A percentile compares a stretch with the other conserved stretches of the same genome.
Conservation (phyloP, 257 asterid genomes). For the Plantago major region DNA sequence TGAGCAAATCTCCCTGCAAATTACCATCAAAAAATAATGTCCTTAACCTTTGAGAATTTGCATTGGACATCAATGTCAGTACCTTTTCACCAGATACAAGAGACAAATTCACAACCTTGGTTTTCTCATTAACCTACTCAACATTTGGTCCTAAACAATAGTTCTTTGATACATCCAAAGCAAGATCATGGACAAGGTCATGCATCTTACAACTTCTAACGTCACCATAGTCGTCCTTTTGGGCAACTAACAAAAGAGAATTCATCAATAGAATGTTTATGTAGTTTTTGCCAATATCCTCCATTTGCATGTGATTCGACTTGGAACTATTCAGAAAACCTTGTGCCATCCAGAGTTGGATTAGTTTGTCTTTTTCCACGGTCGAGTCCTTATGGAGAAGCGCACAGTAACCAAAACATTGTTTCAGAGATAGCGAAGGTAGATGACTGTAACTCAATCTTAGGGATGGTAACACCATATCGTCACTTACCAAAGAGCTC, state of each 20-base stretch:
- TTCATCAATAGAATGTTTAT: constrained; percentile 8
- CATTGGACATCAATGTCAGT: neutral
- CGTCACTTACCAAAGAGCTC: neutral
- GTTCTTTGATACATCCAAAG: constrained; percentile 1
- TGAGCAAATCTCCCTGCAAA: constrained; percentile 4
- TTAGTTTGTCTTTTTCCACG: constrained; percentile 20
- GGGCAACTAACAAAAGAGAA: constrained; percentile 19
- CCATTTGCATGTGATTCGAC: constrained; percentile 16
- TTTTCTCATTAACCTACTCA: constrained; percentile 6
- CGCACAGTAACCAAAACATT: constrained; percentile 24
- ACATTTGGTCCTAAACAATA: neutral
- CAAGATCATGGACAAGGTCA: constrained; percentile 34
- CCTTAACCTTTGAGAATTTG: constrained; percentile 1
- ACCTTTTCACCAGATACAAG: neutral
- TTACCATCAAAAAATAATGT: neutral
- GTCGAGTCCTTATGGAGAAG: constrained; percentile 19
- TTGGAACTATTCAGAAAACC: constrained; percentile 1
- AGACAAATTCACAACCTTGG: constrained; percentile 5
- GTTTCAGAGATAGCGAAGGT: constrained; percentile 18
- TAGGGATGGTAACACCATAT: constrained; percentile 12
- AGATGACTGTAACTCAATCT: constrained; percentile 26
- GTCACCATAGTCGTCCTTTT: neutral
- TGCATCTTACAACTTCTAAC: no score
- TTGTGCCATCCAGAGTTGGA: constrained; percentile 34
- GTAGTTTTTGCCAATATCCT: constrained; percentile 16